Evolutionary conservation across 2,329 filamentous ascomycete species (phyloP).

Genomic region (Pseudogymnoascus sp.): DNA sequence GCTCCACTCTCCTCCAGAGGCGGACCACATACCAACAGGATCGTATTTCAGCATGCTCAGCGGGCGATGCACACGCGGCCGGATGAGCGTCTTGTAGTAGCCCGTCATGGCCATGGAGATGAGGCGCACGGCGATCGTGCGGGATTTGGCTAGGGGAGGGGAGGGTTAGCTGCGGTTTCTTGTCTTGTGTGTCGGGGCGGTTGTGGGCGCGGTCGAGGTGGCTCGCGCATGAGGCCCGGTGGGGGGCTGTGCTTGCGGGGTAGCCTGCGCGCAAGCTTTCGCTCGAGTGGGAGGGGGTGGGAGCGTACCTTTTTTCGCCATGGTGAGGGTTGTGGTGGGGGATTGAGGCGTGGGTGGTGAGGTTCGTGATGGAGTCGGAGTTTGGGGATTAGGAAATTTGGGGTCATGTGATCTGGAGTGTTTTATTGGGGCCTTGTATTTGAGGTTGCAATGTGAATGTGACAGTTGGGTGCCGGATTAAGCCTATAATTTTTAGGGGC

Average conservation of each 20-base stretch:
- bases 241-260: not conserved
- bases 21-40: conserved; percentile 63
- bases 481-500: no score
- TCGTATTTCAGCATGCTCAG: conserved; percentile 99
- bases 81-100: conserved; percentile 86
- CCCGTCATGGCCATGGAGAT: conserved; percentile 98
- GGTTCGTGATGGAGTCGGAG: not conserved
- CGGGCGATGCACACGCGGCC: conserved; percentile 71
- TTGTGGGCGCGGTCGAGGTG: not conserved
- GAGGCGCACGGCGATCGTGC: conserved; percentile 85
- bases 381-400: not conserved
- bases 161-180: not conserved
- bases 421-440: not conserved
- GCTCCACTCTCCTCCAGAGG: not conserved
- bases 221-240: not conserved
- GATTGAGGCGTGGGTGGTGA: not conserved
- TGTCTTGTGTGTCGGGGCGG: not conserved
- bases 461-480: no score
- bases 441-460: not conserved
- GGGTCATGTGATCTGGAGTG: not conserved
- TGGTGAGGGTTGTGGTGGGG: conserved; percentile 18
- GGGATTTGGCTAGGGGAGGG: conserved; percentile 54
- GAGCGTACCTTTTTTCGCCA: conserved; percentile 36
- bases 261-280: no score
- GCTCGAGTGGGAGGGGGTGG: not conserved